Conservation (phyloP, 768 basidiomycete genomes). For the Collybia sordida region DNA sequence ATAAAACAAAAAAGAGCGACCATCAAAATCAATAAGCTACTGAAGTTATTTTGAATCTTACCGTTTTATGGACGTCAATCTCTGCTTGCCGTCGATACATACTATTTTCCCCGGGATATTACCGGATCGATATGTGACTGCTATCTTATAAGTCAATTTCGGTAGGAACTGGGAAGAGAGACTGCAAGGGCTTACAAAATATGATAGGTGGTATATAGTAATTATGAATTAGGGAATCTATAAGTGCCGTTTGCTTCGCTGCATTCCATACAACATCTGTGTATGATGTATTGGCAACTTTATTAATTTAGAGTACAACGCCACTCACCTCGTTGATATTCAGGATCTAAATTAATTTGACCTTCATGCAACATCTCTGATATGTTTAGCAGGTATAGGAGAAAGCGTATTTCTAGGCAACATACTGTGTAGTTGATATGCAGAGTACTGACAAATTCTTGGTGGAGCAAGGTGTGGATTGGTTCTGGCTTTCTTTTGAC, state of each 20-base stretch:
- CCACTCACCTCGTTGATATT: conserved; percentile 60
- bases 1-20: not conserved
- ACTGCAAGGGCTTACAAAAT: conserved; percentile 44
- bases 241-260: conserved; percentile 55
- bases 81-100: conserved; percentile 76
- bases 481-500: conserved; percentile 23
- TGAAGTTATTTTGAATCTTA: conserved; percentile 18
- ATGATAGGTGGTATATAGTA: conserved; percentile 69
- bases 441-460: conserved; percentile 38
- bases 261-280: conserved; percentile 68
- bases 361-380: conserved; percentile 48
- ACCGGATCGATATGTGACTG: conserved; percentile 23
- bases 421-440: conserved; percentile 44
- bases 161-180: not conserved
- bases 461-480: conserved; percentile 32
- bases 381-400: not conserved
- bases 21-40: not conserved
- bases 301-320: not conserved
- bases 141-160: conserved; percentile 24
- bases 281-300: not conserved
- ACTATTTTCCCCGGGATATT: conserved; percentile 33
- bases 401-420: not conserved
- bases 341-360: conserved; percentile 56
- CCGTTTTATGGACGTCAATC: conserved; percentile 65
- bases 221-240: conserved; percentile 64